These are phyloP conservation scores for Agapanthus africanus DNA, from an alignment of 106 monocot species.

Conservation along the genomic window DNA sequence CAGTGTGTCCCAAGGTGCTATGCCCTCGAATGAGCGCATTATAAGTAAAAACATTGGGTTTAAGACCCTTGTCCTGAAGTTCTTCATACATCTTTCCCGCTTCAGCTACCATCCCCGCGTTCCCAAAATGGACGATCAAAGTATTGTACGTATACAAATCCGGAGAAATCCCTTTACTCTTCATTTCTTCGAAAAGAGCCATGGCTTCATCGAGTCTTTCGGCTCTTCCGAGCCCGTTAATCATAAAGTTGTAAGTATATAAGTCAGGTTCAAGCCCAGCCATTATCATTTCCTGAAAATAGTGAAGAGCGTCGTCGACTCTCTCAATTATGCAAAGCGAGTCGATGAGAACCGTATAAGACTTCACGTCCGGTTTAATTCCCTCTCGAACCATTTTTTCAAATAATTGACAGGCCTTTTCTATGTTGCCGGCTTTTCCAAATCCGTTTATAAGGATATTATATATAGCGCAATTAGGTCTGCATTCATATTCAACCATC, in stretches of 20 bases:
- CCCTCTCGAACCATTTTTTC: constrained; percentile 57
- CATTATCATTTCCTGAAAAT: constrained; percentile 53
- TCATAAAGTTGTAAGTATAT: constrained; percentile 71
- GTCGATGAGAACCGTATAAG: constrained; percentile 69
- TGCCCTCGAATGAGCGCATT: constrained; percentile 88
- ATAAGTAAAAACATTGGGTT: constrained; percentile 91
- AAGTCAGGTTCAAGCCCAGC: constrained; percentile 67
- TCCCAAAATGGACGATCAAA: constrained; percentile 70
- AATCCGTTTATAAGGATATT: constrained; percentile 89
- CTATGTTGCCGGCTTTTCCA: constrained; percentile 53
- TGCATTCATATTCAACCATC: constrained; percentile 75
- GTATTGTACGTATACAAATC: constrained; percentile 93
- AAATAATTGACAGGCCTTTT: constrained; percentile 55
- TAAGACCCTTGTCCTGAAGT: constrained; percentile 53
- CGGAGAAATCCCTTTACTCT: constrained; percentile 56
- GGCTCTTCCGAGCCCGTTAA: constrained; percentile 65
- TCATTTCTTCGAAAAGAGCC: constrained; percentile 68
- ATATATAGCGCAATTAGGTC: constrained; percentile 76
- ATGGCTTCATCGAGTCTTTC: constrained; percentile 59
- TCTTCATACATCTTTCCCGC: constrained; percentile 81
- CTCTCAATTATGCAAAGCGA: constrained; percentile 37
- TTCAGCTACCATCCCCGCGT: constrained; percentile 60
- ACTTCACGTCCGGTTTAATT: constrained; percentile 71
- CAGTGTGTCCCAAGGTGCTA: constrained; percentile 44
- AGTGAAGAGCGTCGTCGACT: constrained; percentile 51